phyloP scores from a whole-genome alignment of 352 stramenopile genomes.

The Peronospora tabacina region DNA sequence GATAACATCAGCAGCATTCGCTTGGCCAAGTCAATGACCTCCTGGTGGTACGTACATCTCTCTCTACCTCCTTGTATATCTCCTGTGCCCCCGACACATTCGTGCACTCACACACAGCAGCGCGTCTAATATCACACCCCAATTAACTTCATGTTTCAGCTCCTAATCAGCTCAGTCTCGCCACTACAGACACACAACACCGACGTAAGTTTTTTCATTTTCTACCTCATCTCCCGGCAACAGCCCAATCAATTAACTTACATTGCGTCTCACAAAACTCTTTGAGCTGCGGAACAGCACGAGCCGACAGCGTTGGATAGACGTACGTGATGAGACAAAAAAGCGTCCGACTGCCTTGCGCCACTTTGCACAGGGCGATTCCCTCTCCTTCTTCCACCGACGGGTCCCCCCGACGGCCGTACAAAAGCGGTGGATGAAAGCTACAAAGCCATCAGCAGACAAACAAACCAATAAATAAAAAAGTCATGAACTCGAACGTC shows the following conservation, averaged over 20 bases:
- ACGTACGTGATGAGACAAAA: constrained; percentile 78
- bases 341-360: constrained; percentile 38
- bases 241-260: not conserved
- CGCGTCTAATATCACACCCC: too few relatives aligned
- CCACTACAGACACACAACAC: constrained; percentile 3
- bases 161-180: constrained; percentile 8
- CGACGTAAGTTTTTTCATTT: too few relatives aligned
- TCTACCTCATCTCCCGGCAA: too few relatives aligned
- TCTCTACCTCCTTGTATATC: too few relatives aligned
- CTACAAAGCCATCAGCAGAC: too few relatives aligned
- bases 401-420: constrained; percentile 61
- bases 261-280: constrained; percentile 58
- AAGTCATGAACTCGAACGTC: not conserved
- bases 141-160: not conserved
- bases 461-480: too few relatives aligned
- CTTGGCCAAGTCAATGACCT: too few relatives aligned
- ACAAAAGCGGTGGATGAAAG: constrained; percentile 72
- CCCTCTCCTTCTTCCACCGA: constrained; percentile 58
- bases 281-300: constrained; percentile 67
- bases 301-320: constrained; percentile 70
- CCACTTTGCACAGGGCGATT: constrained; percentile 58
- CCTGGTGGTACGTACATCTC: too few relatives aligned
- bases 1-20: too few relatives aligned
- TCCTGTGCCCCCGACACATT: too few relatives aligned
- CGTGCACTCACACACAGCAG: too few relatives aligned